Evolutionary conservation across 1,284 basidiomycete genomes (phyloP), one percentile per base, ranked within the genome.

Genomic region (Stereum hirsutum): DNA sequence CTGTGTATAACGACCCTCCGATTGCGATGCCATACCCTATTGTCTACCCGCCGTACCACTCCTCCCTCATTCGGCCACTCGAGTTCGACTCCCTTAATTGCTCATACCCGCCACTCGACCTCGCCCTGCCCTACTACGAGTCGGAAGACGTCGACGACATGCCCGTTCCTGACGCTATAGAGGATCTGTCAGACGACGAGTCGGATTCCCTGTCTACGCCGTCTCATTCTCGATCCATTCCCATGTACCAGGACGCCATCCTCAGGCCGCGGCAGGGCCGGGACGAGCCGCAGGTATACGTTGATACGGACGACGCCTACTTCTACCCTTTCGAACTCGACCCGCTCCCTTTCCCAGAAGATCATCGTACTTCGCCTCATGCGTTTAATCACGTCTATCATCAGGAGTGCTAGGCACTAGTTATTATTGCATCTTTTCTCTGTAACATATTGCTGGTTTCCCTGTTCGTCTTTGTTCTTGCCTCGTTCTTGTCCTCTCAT

Each of bases 171-270:
- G 85, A 87, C 55, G 79, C 81, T 40, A 83, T 87, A 66, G 84
- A 87, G 57, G 84, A 88, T 61, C 75, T 72, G 38, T 88, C 84
- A 36, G 84, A 87, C 62, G 84, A 88, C 63, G 85, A 87, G 65
- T 84, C 82, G 15, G 84, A 88, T 49, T 63, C 73, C 11, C 72
- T 69, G 17, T 72, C 72, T 11, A 79, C 81, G n/a, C 79, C 76
- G 36, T 63, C 55, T 42, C 51, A 52, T 10, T 25, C 45, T 23
- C 55, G 55, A 39, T 65, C 63, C 33, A 55, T 59, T 11, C 79
- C 80, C 19, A 42, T 49, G 63, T 49, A 77, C 72, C 27, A 68
- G 61, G 35, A 70, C 65, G 51, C 58, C 61, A 42, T 51, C 63
- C 72, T 44, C 17, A n/a, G 20, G 8, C 31, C 35, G 11, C 42